Base-by-base conservation (phyloP, 108 stramenopile genomes). In the Ochromonas danica region DNA sequence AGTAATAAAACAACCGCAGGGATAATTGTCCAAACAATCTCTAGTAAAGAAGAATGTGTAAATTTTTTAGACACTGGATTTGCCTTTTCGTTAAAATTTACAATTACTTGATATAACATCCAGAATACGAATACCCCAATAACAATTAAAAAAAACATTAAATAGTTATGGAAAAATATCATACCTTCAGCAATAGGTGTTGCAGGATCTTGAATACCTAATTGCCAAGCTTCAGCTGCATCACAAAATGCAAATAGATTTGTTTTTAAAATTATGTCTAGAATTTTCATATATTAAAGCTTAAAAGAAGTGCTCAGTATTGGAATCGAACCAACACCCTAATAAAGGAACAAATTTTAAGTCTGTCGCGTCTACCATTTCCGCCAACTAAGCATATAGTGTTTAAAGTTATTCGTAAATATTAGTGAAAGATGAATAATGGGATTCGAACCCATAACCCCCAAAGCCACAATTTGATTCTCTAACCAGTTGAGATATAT, bases 111-210 rank as follows among this genome's bases (percentile, higher is more conserved):
- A 33, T 22, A 22, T 67, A 67, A 67, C 31, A 67, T 31, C 63
- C 63, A 80, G 45, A 43, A 80, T 71, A 80, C 80, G 45, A 80
- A 80, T 14, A 80, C 28, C 22, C 27, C 31, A 71, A 80, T 71
- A 39, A 71, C 70, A 42, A 80, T 43, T 36, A 80, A 36, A 0
- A 80, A 42, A 80, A 67, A 67, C 25, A 71, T 71, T 2, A 80
- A 72, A 72, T 80, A 70, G 27, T 80, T 70, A 45, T 80, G 80
- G 71, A 80, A 80, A 42, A 40, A 71, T n/a, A 80, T 72, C 70
- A 80, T 80, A 71, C 80, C 80, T 80, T 80, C 80, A 71, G 71
- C 70, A 28, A 71, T 80, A 72, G 80, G 80, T 27, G 71, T 80
- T 25, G 80, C 80, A 67, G 80, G 80, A 42, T 80, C 80, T 72